Conservation (phyloP, 2,329 filamentous ascomycete genomes). For the Aspergillus sp. region DNA sequence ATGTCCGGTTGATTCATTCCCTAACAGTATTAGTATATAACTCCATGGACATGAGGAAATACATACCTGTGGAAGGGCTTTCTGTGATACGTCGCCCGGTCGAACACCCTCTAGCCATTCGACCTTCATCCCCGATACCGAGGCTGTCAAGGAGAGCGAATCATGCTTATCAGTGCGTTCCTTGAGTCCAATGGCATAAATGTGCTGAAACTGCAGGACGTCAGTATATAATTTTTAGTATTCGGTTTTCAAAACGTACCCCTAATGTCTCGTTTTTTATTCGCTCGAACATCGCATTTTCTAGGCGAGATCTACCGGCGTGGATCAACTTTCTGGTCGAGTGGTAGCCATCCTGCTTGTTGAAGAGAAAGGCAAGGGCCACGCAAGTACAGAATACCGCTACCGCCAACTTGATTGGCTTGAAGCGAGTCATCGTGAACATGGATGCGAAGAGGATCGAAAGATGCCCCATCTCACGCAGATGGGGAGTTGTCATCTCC, state of each 20-base stretch:
- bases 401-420: conserved; percentile 3
- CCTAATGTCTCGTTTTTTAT: conserved; percentile 30
- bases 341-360: conserved; percentile 6
- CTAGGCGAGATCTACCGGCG: conserved; percentile 10
- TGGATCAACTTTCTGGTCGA: conserved; percentile 7
- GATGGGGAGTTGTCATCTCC: neutral
- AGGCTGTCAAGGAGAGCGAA: conserved; percentile 45
- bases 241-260: conserved; percentile 13
- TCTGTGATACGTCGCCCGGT: conserved; percentile 42
- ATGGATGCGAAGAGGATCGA: neutral
- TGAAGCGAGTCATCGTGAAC: conserved; percentile 4
- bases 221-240: neutral
- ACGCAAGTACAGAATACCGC: conserved; percentile 8
- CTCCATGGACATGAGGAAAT: neutral
- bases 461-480: neutral
- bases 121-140: conserved; percentile 44
- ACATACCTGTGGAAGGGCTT: conserved; percentile 41
- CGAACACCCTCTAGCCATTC: conserved; percentile 48
- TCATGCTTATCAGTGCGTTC: conserved; percentile 53
- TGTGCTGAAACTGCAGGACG: conserved; percentile 40
- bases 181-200: conserved; percentile 50
- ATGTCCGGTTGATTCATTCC: conserved; percentile 12
- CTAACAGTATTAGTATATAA: conserved; percentile 11
- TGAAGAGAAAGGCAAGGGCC: conserved; percentile 1
- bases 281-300: conserved; percentile 19